Conservation (phyloP, 2,329 filamentous ascomycete genomes). For the Botrytis aclada region DNA sequence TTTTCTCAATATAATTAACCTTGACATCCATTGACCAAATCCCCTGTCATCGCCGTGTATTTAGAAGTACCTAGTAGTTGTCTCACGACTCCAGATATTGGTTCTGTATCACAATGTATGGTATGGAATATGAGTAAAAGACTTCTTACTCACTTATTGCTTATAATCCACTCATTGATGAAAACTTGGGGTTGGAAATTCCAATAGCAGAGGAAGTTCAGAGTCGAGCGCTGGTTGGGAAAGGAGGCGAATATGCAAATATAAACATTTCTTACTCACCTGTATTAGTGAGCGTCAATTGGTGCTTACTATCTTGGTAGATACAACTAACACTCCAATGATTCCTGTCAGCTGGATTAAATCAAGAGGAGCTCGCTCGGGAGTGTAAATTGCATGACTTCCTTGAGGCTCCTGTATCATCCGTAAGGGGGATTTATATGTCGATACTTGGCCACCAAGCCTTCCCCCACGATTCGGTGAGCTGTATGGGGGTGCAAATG, state of each 20-base stretch:
- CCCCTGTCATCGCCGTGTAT: neutral
- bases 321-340: neutral
- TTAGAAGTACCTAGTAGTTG: no score
- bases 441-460: neutral
- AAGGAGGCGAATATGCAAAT: neutral
- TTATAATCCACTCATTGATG: neutral
- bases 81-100: neutral
- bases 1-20: neutral
- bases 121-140: neutral
- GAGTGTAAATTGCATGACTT: neutral
- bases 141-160: slow-evolving; percentile 4
- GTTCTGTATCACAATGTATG: neutral
- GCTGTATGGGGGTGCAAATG: neutral
- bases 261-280: neutral
- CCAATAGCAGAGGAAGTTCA: neutral
- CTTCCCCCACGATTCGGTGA: neutral
- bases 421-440: neutral
- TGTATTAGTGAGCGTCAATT: neutral
- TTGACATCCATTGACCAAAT: neutral
- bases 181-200: neutral
- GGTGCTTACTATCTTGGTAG: neutral
- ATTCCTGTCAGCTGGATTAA: slow-evolving; percentile 3
- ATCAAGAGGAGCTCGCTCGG: neutral
- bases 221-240: neutral
- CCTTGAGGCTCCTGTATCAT: neutral